These are phyloP conservation scores for Dioscorea dumetorum DNA, from an alignment of 106 monocot genomes.

Conservation along the genomic window DNA sequence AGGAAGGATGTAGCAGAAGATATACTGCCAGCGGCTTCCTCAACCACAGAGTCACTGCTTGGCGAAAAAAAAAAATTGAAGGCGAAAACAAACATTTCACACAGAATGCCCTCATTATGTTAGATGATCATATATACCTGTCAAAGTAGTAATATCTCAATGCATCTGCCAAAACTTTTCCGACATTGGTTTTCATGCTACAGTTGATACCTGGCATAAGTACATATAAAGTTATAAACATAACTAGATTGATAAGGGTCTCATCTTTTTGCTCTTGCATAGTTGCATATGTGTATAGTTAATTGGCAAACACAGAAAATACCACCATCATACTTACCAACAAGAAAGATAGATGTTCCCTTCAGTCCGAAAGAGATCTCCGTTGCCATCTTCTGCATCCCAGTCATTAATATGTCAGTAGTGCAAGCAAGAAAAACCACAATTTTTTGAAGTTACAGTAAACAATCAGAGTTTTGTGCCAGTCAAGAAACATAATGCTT, in stretches of 20 bases:
- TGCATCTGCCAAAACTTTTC: slow-evolving; percentile 63
- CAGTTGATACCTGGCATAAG: slow-evolving; percentile 57
- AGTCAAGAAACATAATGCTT: neutral
- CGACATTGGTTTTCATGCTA: slow-evolving; percentile 53
- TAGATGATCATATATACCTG: slow-evolving; percentile 37
- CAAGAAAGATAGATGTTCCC: slow-evolving; percentile 83
- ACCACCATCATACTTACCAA: slow-evolving; percentile 31
- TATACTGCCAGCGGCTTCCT: slow-evolving; percentile 56
- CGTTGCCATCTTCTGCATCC: slow-evolving; percentile 53
- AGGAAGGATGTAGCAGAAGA: slow-evolving; percentile 35
- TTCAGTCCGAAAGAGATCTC: slow-evolving; percentile 48
- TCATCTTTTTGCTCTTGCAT: neutral
- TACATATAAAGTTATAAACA: too few relatives aligned
- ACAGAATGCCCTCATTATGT: neutral
- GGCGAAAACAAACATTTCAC: slow-evolving; percentile 7
- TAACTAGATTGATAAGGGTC: neutral
- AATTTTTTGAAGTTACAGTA: neutral
- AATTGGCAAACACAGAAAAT: neutral
- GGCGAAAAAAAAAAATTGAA: slow-evolving; percentile 8
- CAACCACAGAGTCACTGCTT: slow-evolving; percentile 66
- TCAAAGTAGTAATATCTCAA: slow-evolving; percentile 87
- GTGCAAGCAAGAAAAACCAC: neutral
- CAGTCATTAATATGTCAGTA: neutral
- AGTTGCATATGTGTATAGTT: neutral
- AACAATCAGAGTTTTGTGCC: neutral